Evolutionary conservation across 1,284 basidiomycete genomes (phyloP).

Genomic region (Fomitopsis schrenkii): DNA sequence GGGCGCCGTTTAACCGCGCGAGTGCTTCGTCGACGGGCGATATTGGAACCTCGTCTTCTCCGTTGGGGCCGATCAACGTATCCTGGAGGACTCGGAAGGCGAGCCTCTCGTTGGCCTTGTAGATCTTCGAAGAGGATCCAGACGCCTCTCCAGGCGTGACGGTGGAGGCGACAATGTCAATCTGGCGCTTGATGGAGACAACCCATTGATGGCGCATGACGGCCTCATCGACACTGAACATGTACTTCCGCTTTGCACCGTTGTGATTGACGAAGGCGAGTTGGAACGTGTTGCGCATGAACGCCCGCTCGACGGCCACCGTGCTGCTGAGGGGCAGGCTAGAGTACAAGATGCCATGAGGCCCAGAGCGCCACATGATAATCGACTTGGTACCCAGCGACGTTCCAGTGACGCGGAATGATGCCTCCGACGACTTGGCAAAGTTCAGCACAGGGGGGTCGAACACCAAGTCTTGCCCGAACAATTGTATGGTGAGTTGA

Average conservation of each 20-base stretch:
- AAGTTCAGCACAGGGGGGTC: conserved; percentile 83
- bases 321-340: conserved; percentile 74
- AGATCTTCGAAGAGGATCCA: conserved; percentile 40
- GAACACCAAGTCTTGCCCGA: conserved; percentile 82
- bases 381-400: conserved; percentile 80
- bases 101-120: conserved; percentile 64
- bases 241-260: conserved; percentile 77
- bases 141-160: conserved; percentile 30
- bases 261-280: conserved; percentile 76
- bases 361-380: conserved; percentile 75
- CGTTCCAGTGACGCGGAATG: conserved; percentile 83
- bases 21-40: conserved; percentile 26
- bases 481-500: conserved; percentile 73
- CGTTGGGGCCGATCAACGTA: conserved; percentile 54
- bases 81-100: conserved; percentile 83
- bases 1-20: conserved; percentile 19
- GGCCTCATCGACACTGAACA: conserved; percentile 86
- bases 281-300: conserved; percentile 94
- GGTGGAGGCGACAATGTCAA: conserved; percentile 42
- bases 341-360: conserved; percentile 76
- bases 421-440: conserved; percentile 67
- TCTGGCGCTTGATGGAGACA: conserved; percentile 64
- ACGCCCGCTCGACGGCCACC: conserved; percentile 81
- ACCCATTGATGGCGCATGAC: conserved; percentile 75
- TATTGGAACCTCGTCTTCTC: conserved; percentile 9